Conservation (phyloP, 495 filamentous ascomycete species). For the Trichoderma virens region DNA sequence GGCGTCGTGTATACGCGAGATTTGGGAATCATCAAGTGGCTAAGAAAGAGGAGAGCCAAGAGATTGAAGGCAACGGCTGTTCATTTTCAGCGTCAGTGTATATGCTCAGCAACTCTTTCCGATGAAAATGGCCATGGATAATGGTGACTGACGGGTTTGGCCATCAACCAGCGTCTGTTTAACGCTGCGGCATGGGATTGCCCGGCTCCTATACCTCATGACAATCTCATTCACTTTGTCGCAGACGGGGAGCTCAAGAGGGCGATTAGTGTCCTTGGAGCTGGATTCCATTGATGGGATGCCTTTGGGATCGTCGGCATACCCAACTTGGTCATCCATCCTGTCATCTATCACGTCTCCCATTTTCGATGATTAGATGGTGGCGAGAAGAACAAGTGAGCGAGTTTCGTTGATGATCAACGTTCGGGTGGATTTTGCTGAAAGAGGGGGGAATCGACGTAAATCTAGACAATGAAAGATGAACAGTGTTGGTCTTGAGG, state of each 20-base stretch:
- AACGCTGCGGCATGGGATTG: not conserved
- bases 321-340: no score
- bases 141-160: not conserved
- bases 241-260: not conserved
- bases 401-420: no score
- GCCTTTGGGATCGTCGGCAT: not conserved
- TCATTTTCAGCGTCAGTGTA: not conserved
- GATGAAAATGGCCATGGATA: not conserved
- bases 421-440: no score
- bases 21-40: constrained; percentile 71
- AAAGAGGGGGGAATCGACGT: no score
- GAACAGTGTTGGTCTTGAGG: no score
- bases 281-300: not conserved
- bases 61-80: constrained; percentile 71
- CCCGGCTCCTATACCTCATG: not conserved
- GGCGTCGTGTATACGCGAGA: constrained; percentile 70
- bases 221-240: not conserved
- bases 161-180: not conserved
- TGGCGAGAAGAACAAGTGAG: no score
- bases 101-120: not conserved
- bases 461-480: no score
- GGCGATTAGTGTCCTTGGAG: not conserved
- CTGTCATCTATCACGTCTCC: no score
- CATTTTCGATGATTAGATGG: no score
- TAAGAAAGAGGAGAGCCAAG: constrained; percentile 65